These are phyloP conservation scores for Diplodia seriata DNA, from an alignment of 2,329 filamentous ascomycete genomes.

Conservation along the genomic window DNA sequence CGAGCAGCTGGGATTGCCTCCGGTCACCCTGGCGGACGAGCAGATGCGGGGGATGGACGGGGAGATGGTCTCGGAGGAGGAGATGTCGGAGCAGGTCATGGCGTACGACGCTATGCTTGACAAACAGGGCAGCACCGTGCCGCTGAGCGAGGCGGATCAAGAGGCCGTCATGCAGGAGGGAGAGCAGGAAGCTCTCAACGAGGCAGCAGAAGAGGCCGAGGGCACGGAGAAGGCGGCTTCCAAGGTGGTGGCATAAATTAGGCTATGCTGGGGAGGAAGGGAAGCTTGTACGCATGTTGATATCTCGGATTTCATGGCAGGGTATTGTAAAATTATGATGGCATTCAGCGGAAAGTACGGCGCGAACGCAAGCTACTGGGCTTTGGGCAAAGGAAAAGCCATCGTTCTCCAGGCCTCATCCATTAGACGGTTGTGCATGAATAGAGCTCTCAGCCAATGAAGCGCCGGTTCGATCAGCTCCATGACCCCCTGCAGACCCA, in stretches of 20 bases:
- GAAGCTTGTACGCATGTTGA: constrained; percentile 9
- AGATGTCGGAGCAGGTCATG: constrained; percentile 26
- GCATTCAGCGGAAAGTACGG: neutral
- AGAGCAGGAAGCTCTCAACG: constrained; percentile 1
- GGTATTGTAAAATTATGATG: constrained; percentile 26
- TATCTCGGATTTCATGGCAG: constrained; percentile 21
- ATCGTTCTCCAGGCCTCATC: neutral
- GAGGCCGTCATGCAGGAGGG: constrained; percentile 12
- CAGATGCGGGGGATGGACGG: constrained; percentile 35
- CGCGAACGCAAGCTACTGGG: neutral
- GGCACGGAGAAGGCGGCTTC: neutral
- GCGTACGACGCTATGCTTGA: constrained; percentile 24
- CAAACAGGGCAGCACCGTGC: constrained; percentile 13
- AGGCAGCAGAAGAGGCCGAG: neutral
- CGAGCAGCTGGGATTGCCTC: constrained; percentile 67
- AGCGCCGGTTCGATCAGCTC: neutral
- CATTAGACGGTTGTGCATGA: neutral
- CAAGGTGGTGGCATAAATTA: constrained; percentile 11
- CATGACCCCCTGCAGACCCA: neutral
- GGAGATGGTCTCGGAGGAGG: constrained; percentile 39
- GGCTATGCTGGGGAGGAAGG: no score
- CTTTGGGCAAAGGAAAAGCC: constrained; percentile 1
- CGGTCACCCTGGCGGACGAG: constrained; percentile 46
- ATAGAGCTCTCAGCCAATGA: neutral
- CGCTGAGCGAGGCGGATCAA: constrained; percentile 7